phyloP scores from a whole-genome alignment of 768 basidiomycete genomes.

The Rubroboletus satanas region DNA sequence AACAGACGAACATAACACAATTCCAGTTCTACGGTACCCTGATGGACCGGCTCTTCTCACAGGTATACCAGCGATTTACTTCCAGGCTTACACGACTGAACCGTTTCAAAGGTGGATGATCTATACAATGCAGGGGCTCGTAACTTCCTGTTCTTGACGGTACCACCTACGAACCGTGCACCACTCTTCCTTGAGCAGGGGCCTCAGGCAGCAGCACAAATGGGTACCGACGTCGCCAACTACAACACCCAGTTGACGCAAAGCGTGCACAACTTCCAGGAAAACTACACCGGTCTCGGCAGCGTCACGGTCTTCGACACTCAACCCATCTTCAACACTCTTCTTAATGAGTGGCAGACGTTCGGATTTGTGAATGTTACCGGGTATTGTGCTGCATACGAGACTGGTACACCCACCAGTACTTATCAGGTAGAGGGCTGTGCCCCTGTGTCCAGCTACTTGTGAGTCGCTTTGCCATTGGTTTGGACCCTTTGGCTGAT shows the following conservation, averaged over 20 bases:
- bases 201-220: slow-evolving; percentile 18
- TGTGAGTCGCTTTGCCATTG: slow-evolving; percentile 39
- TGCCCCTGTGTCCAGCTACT: slow-evolving; percentile 62
- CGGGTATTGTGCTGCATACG: slow-evolving; percentile 56
- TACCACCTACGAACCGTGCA: slow-evolving; percentile 55
- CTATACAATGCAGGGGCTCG: slow-evolving; percentile 45
- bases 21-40: slow-evolving; percentile 23
- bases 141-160: slow-evolving; percentile 60
- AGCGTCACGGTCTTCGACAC: slow-evolving; percentile 52
- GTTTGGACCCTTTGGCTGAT: neutral
- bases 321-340: slow-evolving; percentile 53
- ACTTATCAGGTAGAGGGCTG: slow-evolving; percentile 56
- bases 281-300: slow-evolving; percentile 40
- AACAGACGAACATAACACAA: slow-evolving; percentile 23
- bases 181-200: slow-evolving; percentile 49
- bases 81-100: neutral
- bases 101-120: slow-evolving; percentile 11
- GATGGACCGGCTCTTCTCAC: slow-evolving; percentile 28
- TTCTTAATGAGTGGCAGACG: slow-evolving; percentile 48
- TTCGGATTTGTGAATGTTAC: slow-evolving; percentile 59
- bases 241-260: slow-evolving; percentile 48
- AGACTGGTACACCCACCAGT: slow-evolving; percentile 49
- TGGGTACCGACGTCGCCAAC: slow-evolving; percentile 37
- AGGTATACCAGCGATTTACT: slow-evolving; percentile 10
- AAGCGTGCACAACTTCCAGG: slow-evolving; percentile 39